Percentiles rank a stretch among this genome's conserved stretches.
Conservation (phyloP, 805 yeast species). For the Zygoascus ofunaensis region DNA sequence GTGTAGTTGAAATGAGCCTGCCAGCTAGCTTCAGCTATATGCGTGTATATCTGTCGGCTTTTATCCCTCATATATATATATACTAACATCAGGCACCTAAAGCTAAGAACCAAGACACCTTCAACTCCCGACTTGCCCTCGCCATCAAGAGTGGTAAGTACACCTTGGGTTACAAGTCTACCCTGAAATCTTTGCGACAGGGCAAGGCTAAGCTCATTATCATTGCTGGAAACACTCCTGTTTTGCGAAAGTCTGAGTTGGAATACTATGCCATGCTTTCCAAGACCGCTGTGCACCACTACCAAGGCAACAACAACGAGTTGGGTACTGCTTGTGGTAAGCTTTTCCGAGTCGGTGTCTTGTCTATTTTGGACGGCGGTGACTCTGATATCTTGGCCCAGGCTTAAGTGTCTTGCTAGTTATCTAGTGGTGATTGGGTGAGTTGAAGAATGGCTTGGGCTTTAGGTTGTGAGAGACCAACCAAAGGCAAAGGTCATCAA, state of each 20-base stretch:
- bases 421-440: too few relatives aligned
- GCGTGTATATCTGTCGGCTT: background rate
- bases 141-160: constrained; percentile 99
- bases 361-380: constrained; percentile 96
- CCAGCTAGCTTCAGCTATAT: too few relatives aligned
- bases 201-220: constrained; percentile 98
- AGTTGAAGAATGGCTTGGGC: background rate
- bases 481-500: too few relatives aligned
- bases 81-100: constrained; percentile 73
- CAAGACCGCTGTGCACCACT: constrained; percentile 95
- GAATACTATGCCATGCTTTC: constrained; percentile 99
- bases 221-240: constrained; percentile 99
- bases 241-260: constrained; percentile 98
- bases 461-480: too few relatives aligned
- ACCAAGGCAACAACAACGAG: constrained; percentile 99
- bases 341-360: constrained; percentile 98
- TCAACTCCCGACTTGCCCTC: constrained; percentile 97
- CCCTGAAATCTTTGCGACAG: constrained; percentile 95
- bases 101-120: constrained; percentile 77
- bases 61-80: background rate
- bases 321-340: constrained; percentile 99
- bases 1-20: background rate
- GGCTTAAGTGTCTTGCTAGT: constrained; percentile 6
- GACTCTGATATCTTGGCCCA: constrained; percentile 87
- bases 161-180: constrained; percentile 99